Evolutionary conservation across 495 filamentous ascomycete species (phyloP), one percentile per base, ranked within the genome.

Genomic region (Neurospora sp.): DNA sequence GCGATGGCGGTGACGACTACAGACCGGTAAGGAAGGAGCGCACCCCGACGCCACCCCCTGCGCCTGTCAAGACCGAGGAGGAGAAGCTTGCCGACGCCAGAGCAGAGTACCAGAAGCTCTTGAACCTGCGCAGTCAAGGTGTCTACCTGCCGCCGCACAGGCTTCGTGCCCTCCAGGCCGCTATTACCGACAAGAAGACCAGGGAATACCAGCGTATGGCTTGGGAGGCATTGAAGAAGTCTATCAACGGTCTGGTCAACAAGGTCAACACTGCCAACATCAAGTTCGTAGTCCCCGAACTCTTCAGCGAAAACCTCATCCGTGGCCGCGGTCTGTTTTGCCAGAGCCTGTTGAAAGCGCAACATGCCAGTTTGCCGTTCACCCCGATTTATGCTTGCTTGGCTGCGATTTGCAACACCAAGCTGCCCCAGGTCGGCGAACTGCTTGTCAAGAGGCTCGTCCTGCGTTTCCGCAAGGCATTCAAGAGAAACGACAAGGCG

Each of bases 121-220:
- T 97, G 72, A 94, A 87, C 69, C 92, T 96, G 87, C 91, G 96
- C 70, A 96, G 93, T 45, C 96, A 96, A 75, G 96, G 96, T 72
- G 95, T 93, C 5, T 98, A 98, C 78, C 96, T 99, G 42, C 96
- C 96, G 9, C 96, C 96, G 4, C 94, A 94, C 44, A 87, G 93
- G 72, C 86, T 99, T 71, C 89, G 94, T 70, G 95, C 96, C 14
- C 86, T 99, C 72, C 96, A 99, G 81, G 92, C 95, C 41, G 92
- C 96, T 81, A 96, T 99, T 80, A 98, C 95, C 69, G 96, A 99
- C 81, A 97, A 96, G 85, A 89, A 83, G 61, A 96, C 90, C 81
- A 96, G 97, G 82, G 96, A 99, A 81, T 99, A 97, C 80, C 96
- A 99, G 85, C 92, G 96, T 69, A 96, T 99, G 93, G 94, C 95